Evolutionary conservation across 1,139 yeast species (phyloP).

Genomic region (Petasospora rhodanensis): DNA sequence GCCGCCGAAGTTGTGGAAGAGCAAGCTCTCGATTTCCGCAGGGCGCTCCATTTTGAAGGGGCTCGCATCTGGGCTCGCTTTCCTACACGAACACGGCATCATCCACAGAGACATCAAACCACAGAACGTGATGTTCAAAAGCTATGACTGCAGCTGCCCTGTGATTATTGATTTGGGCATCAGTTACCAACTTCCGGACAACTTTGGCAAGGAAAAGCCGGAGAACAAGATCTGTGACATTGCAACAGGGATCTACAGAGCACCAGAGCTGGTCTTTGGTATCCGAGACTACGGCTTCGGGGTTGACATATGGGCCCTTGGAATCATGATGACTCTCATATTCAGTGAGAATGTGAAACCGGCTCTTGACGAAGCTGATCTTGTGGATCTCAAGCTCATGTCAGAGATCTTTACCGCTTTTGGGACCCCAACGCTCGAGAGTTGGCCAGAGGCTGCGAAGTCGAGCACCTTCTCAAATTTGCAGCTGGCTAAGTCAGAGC

Average conservation of each 20-base stretch:
- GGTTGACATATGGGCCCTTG: slow-evolving; percentile 81
- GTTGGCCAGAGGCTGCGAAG: slow-evolving; percentile 44
- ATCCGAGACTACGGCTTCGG: slow-evolving; percentile 53
- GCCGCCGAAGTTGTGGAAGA: slow-evolving; percentile 10
- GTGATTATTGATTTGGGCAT: slow-evolving; percentile 79
- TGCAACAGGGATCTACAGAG: slow-evolving; percentile 71
- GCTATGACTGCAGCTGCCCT: slow-evolving; percentile 25
- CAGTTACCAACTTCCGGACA: slow-evolving; percentile 44
- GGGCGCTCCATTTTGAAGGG: slow-evolving; percentile 34
- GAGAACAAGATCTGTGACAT: slow-evolving; percentile 60
- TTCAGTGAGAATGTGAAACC: slow-evolving; percentile 44
- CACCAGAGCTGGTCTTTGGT: slow-evolving; percentile 81
- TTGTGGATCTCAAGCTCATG: slow-evolving; percentile 63
- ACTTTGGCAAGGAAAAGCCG: slow-evolving; percentile 41
- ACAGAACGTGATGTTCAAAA: slow-evolving; percentile 57
- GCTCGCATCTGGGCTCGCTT: slow-evolving; percentile 44
- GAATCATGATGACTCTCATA: slow-evolving; percentile 60
- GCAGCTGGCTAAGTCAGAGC: slow-evolving; percentile 33
- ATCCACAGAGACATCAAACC: slow-evolving; percentile 91
- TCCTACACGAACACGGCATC: slow-evolving; percentile 53
- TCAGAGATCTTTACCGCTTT: slow-evolving; percentile 56
- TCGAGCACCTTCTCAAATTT: slow-evolving; percentile 37
- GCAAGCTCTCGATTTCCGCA: slow-evolving; percentile 26
- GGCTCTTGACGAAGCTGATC: slow-evolving; percentile 33
- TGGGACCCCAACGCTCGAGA: slow-evolving; percentile 59